Evolutionary conservation across 805 yeast genomes (phyloP), one percentile per base, ranked within the genome.

Genomic region (Wickerhamomyces chambardii): DNA sequence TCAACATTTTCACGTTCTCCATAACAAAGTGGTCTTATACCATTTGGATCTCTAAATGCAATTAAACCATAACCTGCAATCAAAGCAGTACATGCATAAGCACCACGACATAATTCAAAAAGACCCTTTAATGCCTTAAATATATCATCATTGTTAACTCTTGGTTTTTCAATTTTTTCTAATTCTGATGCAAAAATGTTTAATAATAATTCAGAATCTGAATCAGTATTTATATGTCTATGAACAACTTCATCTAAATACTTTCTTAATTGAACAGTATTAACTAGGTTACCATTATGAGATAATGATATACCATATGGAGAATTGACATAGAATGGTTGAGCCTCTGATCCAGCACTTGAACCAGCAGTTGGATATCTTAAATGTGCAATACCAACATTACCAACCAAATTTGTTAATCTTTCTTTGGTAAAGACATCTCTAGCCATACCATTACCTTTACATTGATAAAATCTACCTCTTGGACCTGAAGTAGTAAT

Each of bases 311-410:
- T 81, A 38, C 98, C 98, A 53, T 87, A 92, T 2, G 98, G 98
- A 30, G 95, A 78, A 64, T 92, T 92, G 44, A 92, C 98, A 54
- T 92, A 92, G 55, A 92, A 92, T 5, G 98, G 98, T 64, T 92
- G 98, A 4, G 98, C 98, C 63, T 92, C 98, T 38, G 95, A 79
- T 42, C 87, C 90, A 31, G 97, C 90, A 46, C 85, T 75, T 5
- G 95, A 82, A 15, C 98, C 98, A 28, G 97, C 97, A 17, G 98
- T 92, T 36, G 98, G 98, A 56, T 92, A 92, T 48, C 98, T 75
- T 53, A 92, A 63, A 56, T 92, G 98, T 24, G 89, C 90, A 46
- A 92, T 75, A 42, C 98, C 98, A 90, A 90, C 84, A 53, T 84
- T 83, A 15, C 98, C 98, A 33, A 81, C 80, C 31, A 92, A 68